phyloP scores from a whole-genome alignment of 73 alveolate genomes.

The Breviolum minutum region DNA sequence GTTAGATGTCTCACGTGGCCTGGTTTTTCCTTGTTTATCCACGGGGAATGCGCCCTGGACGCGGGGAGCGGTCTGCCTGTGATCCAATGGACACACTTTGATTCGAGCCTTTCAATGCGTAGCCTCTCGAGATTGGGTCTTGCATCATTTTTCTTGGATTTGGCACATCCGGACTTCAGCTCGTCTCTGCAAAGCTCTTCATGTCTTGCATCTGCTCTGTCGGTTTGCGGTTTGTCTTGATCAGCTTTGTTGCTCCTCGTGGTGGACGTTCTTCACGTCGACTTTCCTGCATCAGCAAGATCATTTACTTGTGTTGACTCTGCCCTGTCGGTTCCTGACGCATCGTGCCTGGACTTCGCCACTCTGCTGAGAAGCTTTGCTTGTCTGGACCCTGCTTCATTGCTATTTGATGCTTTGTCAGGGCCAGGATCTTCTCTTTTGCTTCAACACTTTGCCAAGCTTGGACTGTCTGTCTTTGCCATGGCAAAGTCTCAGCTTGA shows the following conservation, averaged over 20 bases:
- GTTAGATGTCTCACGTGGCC: neutral
- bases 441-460: neutral
- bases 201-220: neutral
- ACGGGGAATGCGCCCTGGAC: neutral
- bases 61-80: neutral
- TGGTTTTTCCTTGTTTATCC: neutral
- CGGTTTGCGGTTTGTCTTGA: neutral
- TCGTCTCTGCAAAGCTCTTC: neutral
- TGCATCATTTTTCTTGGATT: neutral
- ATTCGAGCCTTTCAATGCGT: neutral
- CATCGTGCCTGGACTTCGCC: neutral
- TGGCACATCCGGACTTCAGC: neutral
- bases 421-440: neutral
- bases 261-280: neutral
- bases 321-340: neutral
- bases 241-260: neutral
- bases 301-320: neutral
- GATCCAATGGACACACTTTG: neutral
- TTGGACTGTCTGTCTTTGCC: neutral
- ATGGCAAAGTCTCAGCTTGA: neutral
- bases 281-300: neutral
- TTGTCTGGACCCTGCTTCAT: neutral
- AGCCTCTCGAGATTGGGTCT: neutral
- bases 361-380: slow-evolving; percentile 16
- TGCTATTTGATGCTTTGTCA: neutral